Conservation (phyloP, 805 yeast species). For the Pichia californica region DNA sequence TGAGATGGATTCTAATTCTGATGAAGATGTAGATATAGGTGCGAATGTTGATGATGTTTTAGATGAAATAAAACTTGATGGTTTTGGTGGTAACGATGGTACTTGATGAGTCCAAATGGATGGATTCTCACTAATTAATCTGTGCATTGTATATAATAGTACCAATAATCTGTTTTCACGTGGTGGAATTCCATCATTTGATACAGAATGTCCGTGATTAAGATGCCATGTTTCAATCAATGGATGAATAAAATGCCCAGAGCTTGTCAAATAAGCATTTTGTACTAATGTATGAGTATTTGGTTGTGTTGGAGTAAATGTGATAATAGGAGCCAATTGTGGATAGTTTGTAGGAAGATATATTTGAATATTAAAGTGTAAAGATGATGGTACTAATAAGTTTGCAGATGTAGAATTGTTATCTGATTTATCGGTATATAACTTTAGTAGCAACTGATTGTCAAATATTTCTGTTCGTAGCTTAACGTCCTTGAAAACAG, state of each 20-base stretch:
- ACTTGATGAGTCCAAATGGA: background rate
- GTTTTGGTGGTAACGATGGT: background rate
- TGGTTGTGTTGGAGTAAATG: slow-evolving; percentile 22
- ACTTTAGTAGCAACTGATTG: background rate
- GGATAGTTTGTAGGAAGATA: slow-evolving; percentile 31
- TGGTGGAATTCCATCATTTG: slow-evolving; percentile 25
- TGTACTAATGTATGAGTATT: background rate
- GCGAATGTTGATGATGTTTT: background rate
- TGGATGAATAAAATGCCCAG: background rate
- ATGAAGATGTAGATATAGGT: background rate
- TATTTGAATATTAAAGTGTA: slow-evolving; percentile 9
- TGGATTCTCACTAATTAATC: background rate
- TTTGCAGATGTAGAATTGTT: background rate
- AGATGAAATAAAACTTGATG: background rate
- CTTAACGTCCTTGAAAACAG: slow-evolving; percentile 43
- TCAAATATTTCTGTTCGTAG: background rate
- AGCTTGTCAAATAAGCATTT: background rate
- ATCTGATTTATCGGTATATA: background rate
- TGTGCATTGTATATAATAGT: background rate
- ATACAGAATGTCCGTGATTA: background rate
- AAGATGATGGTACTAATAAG: background rate
- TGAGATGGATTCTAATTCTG: too few species aligned
- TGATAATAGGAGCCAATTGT: slow-evolving; percentile 51
- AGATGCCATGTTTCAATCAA: background rate
- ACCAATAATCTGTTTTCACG: slow-evolving; percentile 6